Percentiles rank a stretch among this genome's conserved stretches.
Conservation (phyloP, 2,329 filamentous ascomycete genomes). For the Cladosporium sphaerospermum region DNA sequence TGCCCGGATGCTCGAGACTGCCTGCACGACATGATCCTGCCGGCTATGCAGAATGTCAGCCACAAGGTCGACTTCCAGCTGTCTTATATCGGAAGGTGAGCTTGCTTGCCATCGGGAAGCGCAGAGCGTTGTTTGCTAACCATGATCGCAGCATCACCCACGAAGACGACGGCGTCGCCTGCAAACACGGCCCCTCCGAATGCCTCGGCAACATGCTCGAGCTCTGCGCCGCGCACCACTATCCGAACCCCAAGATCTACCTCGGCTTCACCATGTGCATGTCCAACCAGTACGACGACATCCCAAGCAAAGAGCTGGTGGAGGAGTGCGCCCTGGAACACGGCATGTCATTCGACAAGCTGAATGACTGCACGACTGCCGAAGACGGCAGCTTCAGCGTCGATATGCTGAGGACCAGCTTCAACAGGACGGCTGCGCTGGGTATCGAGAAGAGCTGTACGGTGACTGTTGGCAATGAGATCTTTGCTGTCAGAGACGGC, state of each 20-base stretch:
- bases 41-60: conserved; percentile 73
- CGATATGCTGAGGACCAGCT: conserved; percentile 61
- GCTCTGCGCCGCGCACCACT: conserved; percentile 78
- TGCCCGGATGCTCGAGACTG: conserved; percentile 88
- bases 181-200: conserved; percentile 83
- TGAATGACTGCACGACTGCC: conserved; percentile 75
- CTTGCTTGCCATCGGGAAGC: conserved; percentile 60
- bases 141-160: conserved; percentile 48
- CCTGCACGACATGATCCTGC: conserved; percentile 71
- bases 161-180: conserved; percentile 74
- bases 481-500: conserved; percentile 77
- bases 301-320: conserved; percentile 72
- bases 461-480: conserved; percentile 62
- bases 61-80: conserved; percentile 87
- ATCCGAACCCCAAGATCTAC: conserved; percentile 78
- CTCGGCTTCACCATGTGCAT: conserved; percentile 94
- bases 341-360: conserved; percentile 70
- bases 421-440: conserved; percentile 52
- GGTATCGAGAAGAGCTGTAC: conserved; percentile 45
- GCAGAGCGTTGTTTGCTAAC: conserved; percentile 38
- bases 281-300: conserved; percentile 64
- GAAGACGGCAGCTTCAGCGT: conserved; percentile 69
- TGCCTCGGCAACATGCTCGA: conserved; percentile 93
- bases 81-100: conserved; percentile 77
- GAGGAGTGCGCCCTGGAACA: conserved; percentile 87